Conservation (phyloP, 108 stramenopile species). For the Nannochloropsis salina region DNA sequence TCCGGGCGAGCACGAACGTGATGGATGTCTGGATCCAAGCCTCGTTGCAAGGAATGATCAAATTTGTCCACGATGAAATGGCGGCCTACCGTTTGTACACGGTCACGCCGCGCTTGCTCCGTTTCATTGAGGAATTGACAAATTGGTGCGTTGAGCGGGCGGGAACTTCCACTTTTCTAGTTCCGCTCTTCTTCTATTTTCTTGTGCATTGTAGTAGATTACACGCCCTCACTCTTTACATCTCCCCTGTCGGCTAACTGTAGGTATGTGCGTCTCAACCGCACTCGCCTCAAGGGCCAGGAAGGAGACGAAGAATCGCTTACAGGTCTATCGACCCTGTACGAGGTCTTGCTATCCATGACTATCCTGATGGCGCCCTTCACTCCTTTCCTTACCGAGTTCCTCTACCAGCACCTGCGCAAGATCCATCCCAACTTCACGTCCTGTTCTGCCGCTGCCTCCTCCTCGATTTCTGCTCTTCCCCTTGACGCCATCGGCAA, state of each 20-base stretch:
- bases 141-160: constrained; percentile 65
- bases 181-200: not conserved
- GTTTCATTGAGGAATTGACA: constrained; percentile 89
- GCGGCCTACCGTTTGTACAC: constrained; percentile 94
- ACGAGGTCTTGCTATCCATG: constrained; percentile 87
- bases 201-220: not conserved
- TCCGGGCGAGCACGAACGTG: constrained; percentile 71
- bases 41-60: constrained; percentile 85
- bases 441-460: not conserved
- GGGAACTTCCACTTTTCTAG: not conserved
- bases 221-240: not conserved
- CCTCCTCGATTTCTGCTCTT: not conserved
- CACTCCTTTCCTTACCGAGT: constrained; percentile 98
- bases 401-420: constrained; percentile 90
- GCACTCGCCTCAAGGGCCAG: constrained; percentile 92
- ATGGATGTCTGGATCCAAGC: constrained; percentile 98
- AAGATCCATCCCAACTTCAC: constrained; percentile 76
- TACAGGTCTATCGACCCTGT: constrained; percentile 78
- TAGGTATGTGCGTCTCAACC: constrained; percentile 90
- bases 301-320: constrained; percentile 71
- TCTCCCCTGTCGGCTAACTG: not conserved
- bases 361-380: constrained; percentile 94
- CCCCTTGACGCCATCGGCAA: constrained; percentile 61
- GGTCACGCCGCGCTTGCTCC: constrained; percentile 93
- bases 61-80: constrained; percentile 96